Evolutionary conservation across 768 basidiomycete genomes (phyloP).

Genomic region (Lactarius sanguifluus): DNA sequence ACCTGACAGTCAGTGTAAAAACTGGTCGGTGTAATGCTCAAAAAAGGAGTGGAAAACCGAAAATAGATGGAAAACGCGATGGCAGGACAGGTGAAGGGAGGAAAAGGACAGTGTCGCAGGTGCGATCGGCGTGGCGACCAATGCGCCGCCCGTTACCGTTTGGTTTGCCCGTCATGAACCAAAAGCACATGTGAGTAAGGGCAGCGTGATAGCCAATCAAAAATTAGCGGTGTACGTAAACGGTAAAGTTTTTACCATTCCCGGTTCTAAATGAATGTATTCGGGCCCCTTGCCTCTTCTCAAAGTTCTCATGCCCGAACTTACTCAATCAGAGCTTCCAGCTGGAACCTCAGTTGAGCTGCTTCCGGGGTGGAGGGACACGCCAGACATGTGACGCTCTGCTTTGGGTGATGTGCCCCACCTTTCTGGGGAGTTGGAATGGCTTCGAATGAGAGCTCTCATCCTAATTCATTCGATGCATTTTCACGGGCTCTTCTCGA

Average conservation of each 20-base stretch:
- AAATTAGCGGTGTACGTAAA: conserved; percentile 20
- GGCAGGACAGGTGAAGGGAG: neutral
- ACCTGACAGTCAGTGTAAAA: neutral
- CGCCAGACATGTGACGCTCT: neutral
- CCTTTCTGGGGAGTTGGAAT: neutral
- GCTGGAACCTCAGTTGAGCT: neutral
- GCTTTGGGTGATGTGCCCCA: neutral
- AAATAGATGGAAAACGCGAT: neutral
- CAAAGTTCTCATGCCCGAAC: neutral
- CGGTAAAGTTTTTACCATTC: conserved; percentile 1
- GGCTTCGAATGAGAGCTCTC: neutral
- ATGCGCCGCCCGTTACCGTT: conserved; percentile 3
- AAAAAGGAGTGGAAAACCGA: conserved; percentile 4
- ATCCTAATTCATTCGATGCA: neutral
- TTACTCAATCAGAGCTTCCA: neutral
- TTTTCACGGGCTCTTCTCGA: conserved; percentile 10
- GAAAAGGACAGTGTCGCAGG: neutral
- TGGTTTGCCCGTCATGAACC: conserved; percentile 2
- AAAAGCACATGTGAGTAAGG: conserved; percentile 9
- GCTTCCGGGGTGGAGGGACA: neutral
- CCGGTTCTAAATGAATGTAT: conserved; percentile 3
- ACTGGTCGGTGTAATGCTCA: neutral
- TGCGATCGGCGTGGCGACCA: neutral
- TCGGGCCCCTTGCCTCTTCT: conserved; percentile 11
- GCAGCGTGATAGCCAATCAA: conserved; percentile 14